A percentile compares a stretch with the other conserved stretches of the same genome.
phyloP scores from a whole-genome alignment of 768 basidiomycete genomes.

The Boletus tomentosulus region DNA sequence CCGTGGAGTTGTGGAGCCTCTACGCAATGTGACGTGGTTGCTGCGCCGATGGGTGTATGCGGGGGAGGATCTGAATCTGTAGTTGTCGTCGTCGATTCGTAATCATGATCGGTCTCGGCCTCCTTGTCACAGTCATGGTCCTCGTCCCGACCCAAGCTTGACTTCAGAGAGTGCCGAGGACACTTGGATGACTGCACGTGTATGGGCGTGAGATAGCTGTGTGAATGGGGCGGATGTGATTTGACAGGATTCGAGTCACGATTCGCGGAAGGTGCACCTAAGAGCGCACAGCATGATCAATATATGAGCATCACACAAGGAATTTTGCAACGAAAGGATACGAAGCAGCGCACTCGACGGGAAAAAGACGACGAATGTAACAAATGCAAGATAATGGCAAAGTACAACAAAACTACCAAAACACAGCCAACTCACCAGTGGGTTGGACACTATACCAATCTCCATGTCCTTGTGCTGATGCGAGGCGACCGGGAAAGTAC shows the following conservation, averaged over 20 bases:
- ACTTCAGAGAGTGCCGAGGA: conserved; percentile 1
- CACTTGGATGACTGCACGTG: neutral
- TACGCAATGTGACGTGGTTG: conserved; percentile 2
- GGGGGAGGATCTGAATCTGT: conserved; percentile 27
- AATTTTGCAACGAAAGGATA: neutral
- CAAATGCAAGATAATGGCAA: neutral
- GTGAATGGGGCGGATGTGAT: conserved; percentile 3
- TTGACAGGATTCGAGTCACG: conserved; percentile 8
- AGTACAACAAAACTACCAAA: neutral
- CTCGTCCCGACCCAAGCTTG: conserved; percentile 5
- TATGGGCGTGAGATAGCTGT: neutral
- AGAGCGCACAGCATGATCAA: neutral
- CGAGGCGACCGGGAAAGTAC: conserved; percentile 12
- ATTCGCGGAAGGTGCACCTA: conserved; percentile 15
- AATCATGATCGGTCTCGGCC: conserved; percentile 21
- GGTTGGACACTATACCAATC: conserved; percentile 20
- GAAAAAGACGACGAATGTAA: neutral
- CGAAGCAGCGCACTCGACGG: neutral
- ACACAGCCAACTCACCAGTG: conserved; percentile 16
- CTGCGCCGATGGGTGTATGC: conserved; percentile 20
- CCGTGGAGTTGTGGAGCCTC: conserved; percentile 8
- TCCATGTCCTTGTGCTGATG: conserved; percentile 14
- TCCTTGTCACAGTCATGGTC: conserved; percentile 20
- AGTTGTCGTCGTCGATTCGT: conserved; percentile 25
- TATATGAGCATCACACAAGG: conserved; percentile 7